Base-by-base conservation (phyloP, 495 filamentous ascomycete species). In the Wilcoxina mikolae region DNA sequence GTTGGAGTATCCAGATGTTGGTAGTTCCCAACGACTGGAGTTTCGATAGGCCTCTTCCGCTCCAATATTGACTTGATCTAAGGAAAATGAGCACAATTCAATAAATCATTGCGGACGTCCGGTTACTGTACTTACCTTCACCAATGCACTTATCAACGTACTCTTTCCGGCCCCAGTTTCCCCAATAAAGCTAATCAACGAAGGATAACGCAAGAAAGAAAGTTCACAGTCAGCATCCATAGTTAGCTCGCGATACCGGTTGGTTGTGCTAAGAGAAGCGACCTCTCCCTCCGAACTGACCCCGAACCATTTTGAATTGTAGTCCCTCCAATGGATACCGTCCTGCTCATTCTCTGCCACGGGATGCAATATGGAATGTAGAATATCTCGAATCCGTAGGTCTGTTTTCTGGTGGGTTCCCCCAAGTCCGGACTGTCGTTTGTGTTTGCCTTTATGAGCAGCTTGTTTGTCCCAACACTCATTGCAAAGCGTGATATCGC, bases 1-100 rank as follows among this genome's bases (percentile, higher is more conserved):
- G 77, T 81, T 0, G 79, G 22, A 17, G 15, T 46, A 24, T 46
- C 31, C 31, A 35, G 5, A 35, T 35, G 7, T 15, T 15, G 5
- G 7, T 15, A 35, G 15, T 35, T 35, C 7, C 31, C 31, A 7
- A 35, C 31, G 15, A 35, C 31, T 15, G 31, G 31, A 15, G 31
- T 35, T 15, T 35, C 31, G 15, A 35, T n/a, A n/a, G n/a, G n/a
- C 31, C 31, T 35, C 31, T 35, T 15, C 31, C 7, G 31, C 31
- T 35, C 7, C 31, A 15, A 5, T 15, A 7, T 35, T 35, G 5
- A 35, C 31, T 15, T 35, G 31, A 5, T 7, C 5, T 15, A 35
- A 35, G 31, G 7, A 15, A 5, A 35, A 15, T 35, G 7, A 35
- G 31, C 15, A 35, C 31, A 35, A 35, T 7, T 35, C 5, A 5